Conservation (phyloP, 2,329 filamentous ascomycete species). For the Colletotrichum scovillei region DNA sequence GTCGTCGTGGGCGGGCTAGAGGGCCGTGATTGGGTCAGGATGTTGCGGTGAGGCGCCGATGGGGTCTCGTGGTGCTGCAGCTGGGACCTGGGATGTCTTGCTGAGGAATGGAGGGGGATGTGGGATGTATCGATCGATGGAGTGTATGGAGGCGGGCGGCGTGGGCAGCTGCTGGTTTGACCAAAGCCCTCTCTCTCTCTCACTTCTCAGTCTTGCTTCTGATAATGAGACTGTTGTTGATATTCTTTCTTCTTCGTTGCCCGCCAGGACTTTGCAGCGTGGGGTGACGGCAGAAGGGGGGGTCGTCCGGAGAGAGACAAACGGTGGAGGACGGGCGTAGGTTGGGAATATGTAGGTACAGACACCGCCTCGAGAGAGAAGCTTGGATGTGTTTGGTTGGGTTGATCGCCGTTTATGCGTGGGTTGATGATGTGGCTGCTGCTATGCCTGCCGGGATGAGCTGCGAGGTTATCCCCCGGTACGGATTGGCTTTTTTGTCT, state of each 20-base stretch:
- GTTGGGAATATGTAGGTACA: slow-evolving; percentile 24
- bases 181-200: neutral
- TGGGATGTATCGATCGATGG: neutral
- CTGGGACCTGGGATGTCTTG: slow-evolving; percentile 36
- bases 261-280: slow-evolving; percentile 13
- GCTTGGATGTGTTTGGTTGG: neutral
- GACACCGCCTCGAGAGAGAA: neutral
- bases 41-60: slow-evolving; percentile 34
- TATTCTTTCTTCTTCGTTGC: neutral
- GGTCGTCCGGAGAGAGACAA: neutral
- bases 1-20: slow-evolving; percentile 29
- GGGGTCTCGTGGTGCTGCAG: slow-evolving; percentile 33
- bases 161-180: neutral
- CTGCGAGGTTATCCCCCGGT: slow-evolving; percentile 9
- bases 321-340: neutral
- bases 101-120: slow-evolving; percentile 32
- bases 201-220: no score
- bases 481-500: neutral
- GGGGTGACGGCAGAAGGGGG: slow-evolving; percentile 5
- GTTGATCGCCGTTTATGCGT: slow-evolving; percentile 28
- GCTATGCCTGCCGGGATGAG: slow-evolving; percentile 18
- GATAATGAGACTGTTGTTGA: neutral
- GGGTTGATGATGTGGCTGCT: slow-evolving; percentile 27
- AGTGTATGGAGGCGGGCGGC: neutral
- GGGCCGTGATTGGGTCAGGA: slow-evolving; percentile 32